Percentiles rank a stretch among this genome's conserved stretches.
These are phyloP conservation scores for Guadua angustifolia DNA, from an alignment of 176 grass and related monocot genomes.

Conservation along the genomic window DNA sequence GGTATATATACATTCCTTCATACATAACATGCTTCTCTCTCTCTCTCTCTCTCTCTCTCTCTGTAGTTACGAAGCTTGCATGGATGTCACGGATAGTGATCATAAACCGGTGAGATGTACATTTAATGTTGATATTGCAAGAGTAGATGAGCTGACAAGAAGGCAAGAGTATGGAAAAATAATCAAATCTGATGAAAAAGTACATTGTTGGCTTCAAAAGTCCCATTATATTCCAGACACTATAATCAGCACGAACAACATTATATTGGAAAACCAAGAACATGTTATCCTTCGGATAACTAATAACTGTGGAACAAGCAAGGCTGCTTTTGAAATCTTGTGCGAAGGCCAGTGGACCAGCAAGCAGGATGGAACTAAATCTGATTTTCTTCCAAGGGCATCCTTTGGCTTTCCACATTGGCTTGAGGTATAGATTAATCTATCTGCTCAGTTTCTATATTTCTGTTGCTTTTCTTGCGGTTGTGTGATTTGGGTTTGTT, in stretches of 20 bases:
- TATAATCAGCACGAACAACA: slow-evolving; percentile 87
- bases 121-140: slow-evolving; percentile 88
- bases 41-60: slow-evolving; percentile 35
- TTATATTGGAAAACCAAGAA: slow-evolving; percentile 88
- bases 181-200: slow-evolving; percentile 61
- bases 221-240: slow-evolving; percentile 73
- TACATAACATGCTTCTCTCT: slow-evolving; percentile 12
- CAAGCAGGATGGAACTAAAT: slow-evolving; percentile 59
- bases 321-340: slow-evolving; percentile 69
- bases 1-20: slow-evolving; percentile 22
- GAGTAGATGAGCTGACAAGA: slow-evolving; percentile 72
- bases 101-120: slow-evolving; percentile 96
- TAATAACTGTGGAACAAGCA: slow-evolving; percentile 63
- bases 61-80: slow-evolving; percentile 87
- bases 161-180: slow-evolving; percentile 75
- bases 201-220: slow-evolving; percentile 56
- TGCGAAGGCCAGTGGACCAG: slow-evolving; percentile 66
- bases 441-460: not conserved
- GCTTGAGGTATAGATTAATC: slow-evolving; percentile 74
- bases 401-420: slow-evolving; percentile 88
- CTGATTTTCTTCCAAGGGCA: slow-evolving; percentile 56
- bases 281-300: slow-evolving; percentile 75
- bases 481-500: not conserved
- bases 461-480: not conserved
- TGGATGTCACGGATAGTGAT: slow-evolving; percentile 92